These are phyloP conservation scores for Bertia moriformis DNA, from an alignment of 2,329 filamentous ascomycete genomes.

Conservation along the genomic window DNA sequence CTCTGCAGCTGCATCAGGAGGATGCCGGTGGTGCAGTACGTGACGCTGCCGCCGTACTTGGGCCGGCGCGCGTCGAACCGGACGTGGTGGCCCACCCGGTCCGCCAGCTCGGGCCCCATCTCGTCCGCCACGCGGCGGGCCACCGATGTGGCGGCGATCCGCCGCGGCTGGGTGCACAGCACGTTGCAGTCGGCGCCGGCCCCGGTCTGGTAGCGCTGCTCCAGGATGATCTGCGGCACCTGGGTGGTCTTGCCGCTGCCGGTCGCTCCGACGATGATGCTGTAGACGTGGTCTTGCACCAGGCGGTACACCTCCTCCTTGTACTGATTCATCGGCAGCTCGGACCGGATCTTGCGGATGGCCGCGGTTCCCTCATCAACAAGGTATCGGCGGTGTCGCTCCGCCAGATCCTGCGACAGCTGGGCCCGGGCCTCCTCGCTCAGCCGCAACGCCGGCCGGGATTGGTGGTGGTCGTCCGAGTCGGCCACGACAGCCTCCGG, in stretches of 20 bases:
- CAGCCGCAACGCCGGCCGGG: background rate
- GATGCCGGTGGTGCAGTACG: slow-evolving; percentile 33
- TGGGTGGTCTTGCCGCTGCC: slow-evolving; percentile 29
- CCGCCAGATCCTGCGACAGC: background rate
- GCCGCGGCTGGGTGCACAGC: slow-evolving; percentile 31
- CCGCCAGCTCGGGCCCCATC: slow-evolving; percentile 20
- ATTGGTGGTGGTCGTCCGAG: background rate
- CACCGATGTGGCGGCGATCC: slow-evolving; percentile 28
- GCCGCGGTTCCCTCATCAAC: background rate
- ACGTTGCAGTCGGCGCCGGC: slow-evolving; percentile 27
- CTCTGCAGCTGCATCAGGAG: slow-evolving; percentile 26
- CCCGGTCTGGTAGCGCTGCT: slow-evolving; percentile 23
- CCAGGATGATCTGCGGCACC: slow-evolving; percentile 35
- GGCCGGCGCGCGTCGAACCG: slow-evolving; percentile 22
- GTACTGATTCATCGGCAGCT: slow-evolving; percentile 23
- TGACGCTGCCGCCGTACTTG: slow-evolving; percentile 17
- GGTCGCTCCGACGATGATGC: slow-evolving; percentile 27
- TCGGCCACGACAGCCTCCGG: too few relatives aligned
- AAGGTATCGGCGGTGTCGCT: background rate
- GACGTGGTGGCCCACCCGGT: slow-evolving; percentile 28
- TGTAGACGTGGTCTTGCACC: slow-evolving; percentile 22
- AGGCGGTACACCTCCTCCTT: slow-evolving; percentile 17
- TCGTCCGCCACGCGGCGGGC: slow-evolving; percentile 28
- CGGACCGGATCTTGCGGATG: slow-evolving; percentile 13
- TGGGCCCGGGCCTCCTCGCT: background rate